Base-by-base conservation (phyloP, 768 basidiomycete genomes). In the Amyloporia xantha region DNA sequence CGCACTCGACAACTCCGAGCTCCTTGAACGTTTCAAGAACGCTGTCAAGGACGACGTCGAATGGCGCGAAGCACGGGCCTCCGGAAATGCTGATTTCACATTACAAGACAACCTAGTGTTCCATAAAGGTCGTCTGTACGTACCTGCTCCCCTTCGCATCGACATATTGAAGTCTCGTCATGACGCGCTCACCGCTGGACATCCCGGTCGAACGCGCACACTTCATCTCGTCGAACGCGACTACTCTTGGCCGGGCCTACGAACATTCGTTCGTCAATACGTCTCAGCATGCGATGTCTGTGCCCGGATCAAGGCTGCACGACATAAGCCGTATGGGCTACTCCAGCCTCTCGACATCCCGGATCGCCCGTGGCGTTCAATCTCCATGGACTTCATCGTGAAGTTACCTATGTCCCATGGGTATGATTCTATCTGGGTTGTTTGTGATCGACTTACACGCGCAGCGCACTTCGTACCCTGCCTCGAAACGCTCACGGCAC, bases 191-290 rank as follows among this genome's bases (percentile, higher is more conserved):
- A 27, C 64, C 17, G 60, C 65, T 20, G 74, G 76, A 12, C 76
- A 77, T 46, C 71, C 65, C 6, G 74, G 76, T 1, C 60, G 53
- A 7, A 51, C 52, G 2, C 57, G 59, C 12, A 76, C 74, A 0
- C 41, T 58, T 9, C 54, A 62, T 4, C 49, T 67, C 2, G 51
- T 77, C 4, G 30, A 38, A 0, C 59, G 65, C 4, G 59, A 75
- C 38, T 77, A 67, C 54, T 71, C 61, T 1, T 78, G 73, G 74
- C 74, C 64, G 3, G 45, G 52, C 3, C 50, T 68, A 24, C 51
- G 64, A 70, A 49, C 63, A 51, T 30, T 39, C 50, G 11, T 25
- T 19, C 21, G 23, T 15, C 24, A 51, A 19, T 72, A 70, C 52
- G 61, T 71, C 27, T 7, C 44, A 2, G 45, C 59, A 3, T 70